These are phyloP conservation scores for Ogataea pilisensis DNA, from an alignment of 805 yeast species.

Conservation along the genomic window DNA sequence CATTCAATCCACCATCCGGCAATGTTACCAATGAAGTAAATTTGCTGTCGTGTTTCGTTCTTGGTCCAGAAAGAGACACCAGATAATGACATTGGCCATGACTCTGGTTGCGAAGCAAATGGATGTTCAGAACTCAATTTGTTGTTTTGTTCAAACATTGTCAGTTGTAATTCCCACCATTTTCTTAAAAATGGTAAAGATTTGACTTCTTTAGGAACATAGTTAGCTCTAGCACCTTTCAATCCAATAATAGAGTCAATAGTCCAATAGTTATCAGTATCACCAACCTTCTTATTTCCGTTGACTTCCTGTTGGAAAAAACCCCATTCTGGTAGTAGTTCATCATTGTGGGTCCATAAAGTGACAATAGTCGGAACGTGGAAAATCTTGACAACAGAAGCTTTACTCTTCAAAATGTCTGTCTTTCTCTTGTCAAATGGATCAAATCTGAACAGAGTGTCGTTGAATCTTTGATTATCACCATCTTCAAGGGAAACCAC, in stretches of 20 bases:
- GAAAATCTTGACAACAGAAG: slow-evolving; percentile 61
- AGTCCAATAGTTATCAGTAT: slow-evolving; percentile 67
- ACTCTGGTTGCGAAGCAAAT: slow-evolving; percentile 85
- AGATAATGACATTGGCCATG: slow-evolving; percentile 85
- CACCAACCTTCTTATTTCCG: slow-evolving; percentile 81
- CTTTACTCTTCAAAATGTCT: slow-evolving; percentile 61
- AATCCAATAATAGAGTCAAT: slow-evolving; percentile 67
- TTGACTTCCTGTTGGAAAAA: slow-evolving; percentile 88
- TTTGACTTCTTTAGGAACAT: slow-evolving; percentile 60
- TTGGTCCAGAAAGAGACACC: slow-evolving; percentile 98
- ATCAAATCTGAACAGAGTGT: slow-evolving; percentile 75
- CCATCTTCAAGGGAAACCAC: slow-evolving; percentile 63
- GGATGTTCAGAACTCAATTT: slow-evolving; percentile 86
- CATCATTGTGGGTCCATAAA: slow-evolving; percentile 88
- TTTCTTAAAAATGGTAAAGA: slow-evolving; percentile 72
- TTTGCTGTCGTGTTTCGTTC: slow-evolving; percentile 59
- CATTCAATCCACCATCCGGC: slow-evolving; percentile 89
- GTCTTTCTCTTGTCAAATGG: slow-evolving; percentile 50
- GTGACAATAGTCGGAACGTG: slow-evolving; percentile 89
- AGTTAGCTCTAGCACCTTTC: slow-evolving; percentile 57
- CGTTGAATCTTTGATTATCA: slow-evolving; percentile 50
- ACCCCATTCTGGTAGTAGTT: slow-evolving; percentile 91
- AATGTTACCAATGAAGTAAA: slow-evolving; percentile 85
- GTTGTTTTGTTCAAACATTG: slow-evolving; percentile 92
- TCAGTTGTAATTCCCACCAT: slow-evolving; percentile 83